These are phyloP conservation scores for Skeletonema marinoi DNA, from an alignment of 108 stramenopile species.

Conservation along the genomic window DNA sequence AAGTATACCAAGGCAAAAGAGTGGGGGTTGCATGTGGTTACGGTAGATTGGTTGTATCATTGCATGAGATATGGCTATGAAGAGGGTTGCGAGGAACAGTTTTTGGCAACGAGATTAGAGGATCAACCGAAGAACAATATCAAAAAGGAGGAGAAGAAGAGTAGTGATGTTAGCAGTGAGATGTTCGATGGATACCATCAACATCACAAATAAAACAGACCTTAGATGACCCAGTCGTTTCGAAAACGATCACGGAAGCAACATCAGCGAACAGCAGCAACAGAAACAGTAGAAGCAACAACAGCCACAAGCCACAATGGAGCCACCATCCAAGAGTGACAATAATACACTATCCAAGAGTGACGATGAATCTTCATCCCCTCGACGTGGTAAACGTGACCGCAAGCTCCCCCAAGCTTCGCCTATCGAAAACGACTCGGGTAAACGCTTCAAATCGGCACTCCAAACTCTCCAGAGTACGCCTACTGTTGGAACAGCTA, in stretches of 20 bases:
- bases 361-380: conserved; percentile 2
- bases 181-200: background rate
- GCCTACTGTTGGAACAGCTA: background rate
- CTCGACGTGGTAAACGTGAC: conserved; percentile 9
- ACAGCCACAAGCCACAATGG: background rate
- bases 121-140: background rate
- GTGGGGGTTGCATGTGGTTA: conserved; percentile 74
- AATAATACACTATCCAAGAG: too few relatives aligned
- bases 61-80: conserved; percentile 60
- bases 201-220: background rate
- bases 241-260: background rate
- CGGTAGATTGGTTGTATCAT: conserved; percentile 79
- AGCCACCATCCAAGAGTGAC: background rate
- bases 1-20: conserved; percentile 71
- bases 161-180: background rate
- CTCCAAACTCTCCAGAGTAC: background rate
- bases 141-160: background rate
- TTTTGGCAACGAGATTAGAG: conserved; percentile 11
- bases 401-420: background rate
- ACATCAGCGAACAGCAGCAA: background rate
- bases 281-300: too few relatives aligned
- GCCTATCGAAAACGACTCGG: background rate
- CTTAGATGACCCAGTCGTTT: background rate
- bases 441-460: conserved; percentile 3
- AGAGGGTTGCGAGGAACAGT: conserved; percentile 52